Evolutionary conservation across 805 yeast genomes (phyloP), one percentile per base, ranked within the genome.

Genomic region (Tetrapisispora taiwanensis): DNA sequence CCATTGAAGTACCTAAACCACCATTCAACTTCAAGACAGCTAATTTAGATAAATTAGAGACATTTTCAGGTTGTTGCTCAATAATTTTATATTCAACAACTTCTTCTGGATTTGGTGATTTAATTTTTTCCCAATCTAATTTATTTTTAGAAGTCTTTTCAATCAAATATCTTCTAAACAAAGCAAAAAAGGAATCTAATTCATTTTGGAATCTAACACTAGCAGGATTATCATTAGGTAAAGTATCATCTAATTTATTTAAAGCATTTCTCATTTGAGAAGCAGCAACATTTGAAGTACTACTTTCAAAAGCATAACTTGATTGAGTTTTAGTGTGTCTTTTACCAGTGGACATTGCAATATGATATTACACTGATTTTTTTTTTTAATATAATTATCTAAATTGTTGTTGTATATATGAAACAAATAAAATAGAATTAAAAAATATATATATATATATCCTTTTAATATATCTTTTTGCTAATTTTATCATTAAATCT

Each of bases 1-100:
- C 98, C 98, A 92, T 92, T 9, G 97, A 90, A 18, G 98, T 92
- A 62, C 98, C 98, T 55, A 92, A 75, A 36, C 98, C 98, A 73
- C 98, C 98, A 64, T 92, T 92, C 65, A 92, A 76, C 71, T 92
- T 92, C 67, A 92, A 75, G 35, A 92, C 98, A 8, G 97, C 97
- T 63, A 92, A 76, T 67, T 89, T 89, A 54, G 79, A 68, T 58
- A 92, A 73, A 47, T 65, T 69, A 19, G 65, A 59, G 27, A 65
- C 58, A 36, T 64, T 65, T 39, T 69, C 71, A 13, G 66, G 58
- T 20, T 53, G 44, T 22, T 41, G 32, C 12, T 45, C 39, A 51
- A 88, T 73, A 32, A 72, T 59, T 33, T 67, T 58, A 71, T 85
- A 92, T 54, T 79, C 80, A 46, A 88, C 89, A 50, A 92, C 98